A percentile compares a stretch with the other conserved stretches of the same genome.
Conservation (phyloP, 2,329 filamentous ascomycete genomes). For the Akanthomyces uredinophilus region DNA sequence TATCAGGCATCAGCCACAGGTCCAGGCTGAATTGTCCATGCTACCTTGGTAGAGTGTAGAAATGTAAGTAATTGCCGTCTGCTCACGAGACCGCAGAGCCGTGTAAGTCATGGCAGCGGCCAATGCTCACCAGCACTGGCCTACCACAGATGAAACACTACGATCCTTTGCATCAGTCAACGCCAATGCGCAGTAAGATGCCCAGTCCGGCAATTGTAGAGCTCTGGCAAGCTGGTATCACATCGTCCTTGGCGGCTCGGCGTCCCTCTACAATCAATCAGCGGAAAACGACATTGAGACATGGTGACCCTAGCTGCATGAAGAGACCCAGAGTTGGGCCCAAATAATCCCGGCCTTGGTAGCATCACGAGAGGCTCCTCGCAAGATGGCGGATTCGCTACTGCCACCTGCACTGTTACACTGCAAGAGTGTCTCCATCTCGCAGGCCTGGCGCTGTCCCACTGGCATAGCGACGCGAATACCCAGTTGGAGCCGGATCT, state of each 20-base stretch:
- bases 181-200: neutral
- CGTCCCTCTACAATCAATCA: neutral
- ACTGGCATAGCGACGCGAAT: neutral
- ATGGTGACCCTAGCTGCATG: neutral
- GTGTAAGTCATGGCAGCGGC: neutral
- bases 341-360: neutral
- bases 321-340: neutral
- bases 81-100: neutral
- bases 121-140: neutral
- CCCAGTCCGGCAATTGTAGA: neutral
- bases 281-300: neutral
- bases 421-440: neutral
- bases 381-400: neutral
- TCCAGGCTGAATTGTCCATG: neutral
- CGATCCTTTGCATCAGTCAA: neutral
- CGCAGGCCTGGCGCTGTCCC: neutral
- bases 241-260: neutral
- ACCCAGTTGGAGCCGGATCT: neutral
- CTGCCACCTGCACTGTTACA: conserved; percentile 1
- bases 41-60: neutral
- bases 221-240: neutral
- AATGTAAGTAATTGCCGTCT: neutral
- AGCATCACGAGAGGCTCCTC: neutral
- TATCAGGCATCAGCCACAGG: neutral
- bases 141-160: neutral